Evolutionary conservation across 2,329 filamentous ascomycete genomes (phyloP).

Genomic region (Epichloe aotearoae): DNA sequence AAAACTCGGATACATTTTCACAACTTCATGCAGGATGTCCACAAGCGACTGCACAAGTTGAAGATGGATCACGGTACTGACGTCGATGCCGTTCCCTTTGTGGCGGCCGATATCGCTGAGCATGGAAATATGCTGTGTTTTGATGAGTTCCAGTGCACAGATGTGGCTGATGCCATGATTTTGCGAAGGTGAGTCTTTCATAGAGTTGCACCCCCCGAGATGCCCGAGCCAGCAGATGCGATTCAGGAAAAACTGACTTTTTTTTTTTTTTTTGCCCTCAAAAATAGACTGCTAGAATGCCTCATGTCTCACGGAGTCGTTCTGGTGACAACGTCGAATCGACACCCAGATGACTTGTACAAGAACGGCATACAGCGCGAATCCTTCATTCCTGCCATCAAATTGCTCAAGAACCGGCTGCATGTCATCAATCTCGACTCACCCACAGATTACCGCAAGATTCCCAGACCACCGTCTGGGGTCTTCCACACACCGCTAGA

Average conservation of each 20-base stretch:
- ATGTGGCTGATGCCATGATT: conserved; percentile 98
- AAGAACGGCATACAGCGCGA: conserved; percentile 96
- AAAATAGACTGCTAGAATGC: conserved; percentile 58
- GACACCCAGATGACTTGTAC: conserved; percentile 93
- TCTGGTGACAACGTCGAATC: conserved; percentile 87
- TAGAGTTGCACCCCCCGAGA: not conserved
- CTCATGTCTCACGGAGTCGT: conserved; percentile 97
- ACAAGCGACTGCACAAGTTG: conserved; percentile 77
- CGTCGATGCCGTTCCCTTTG: conserved; percentile 78
- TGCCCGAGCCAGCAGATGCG: not conserved
- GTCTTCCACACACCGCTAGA: conserved; percentile 83
- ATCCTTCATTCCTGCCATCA: conserved; percentile 90
- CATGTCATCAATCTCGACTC: conserved; percentile 92
- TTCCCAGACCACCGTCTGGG: conserved; percentile 79
- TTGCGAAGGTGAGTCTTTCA: conserved; percentile 46
- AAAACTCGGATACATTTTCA: conserved; percentile 97
- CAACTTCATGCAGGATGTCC: conserved; percentile 98
- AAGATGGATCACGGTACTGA: conserved; percentile 84
- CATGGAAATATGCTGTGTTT: conserved; percentile 82
- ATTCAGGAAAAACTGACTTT: no score
- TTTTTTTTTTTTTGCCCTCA: not conserved
- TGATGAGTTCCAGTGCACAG: conserved; percentile 97
- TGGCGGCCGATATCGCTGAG: conserved; percentile 88
- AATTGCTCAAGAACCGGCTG: conserved; percentile 71
- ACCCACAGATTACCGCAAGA: conserved; percentile 92